Evolutionary conservation across 2,329 filamentous ascomycete species (phyloP).

Genomic region (Pseudophaeomoniella oleicola): DNA sequence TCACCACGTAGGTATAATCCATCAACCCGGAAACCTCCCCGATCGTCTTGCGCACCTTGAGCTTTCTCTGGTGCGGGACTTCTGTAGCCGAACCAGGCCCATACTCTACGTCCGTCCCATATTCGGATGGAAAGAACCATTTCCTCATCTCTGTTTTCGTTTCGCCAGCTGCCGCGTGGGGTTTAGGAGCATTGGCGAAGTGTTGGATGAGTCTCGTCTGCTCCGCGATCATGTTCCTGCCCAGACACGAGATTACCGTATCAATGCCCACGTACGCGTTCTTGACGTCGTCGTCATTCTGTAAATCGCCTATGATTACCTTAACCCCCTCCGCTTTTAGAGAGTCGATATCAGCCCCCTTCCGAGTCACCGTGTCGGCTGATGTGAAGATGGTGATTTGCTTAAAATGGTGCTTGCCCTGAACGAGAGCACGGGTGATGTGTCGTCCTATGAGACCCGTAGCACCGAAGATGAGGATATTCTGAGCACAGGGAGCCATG

Average conservation of each 20-base stretch:
- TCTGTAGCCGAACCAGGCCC: constrained; percentile 41
- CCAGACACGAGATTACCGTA: constrained; percentile 51
- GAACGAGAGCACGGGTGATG: constrained; percentile 35
- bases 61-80: constrained; percentile 54
- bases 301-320: constrained; percentile 41
- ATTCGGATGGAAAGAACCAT: constrained; percentile 55
- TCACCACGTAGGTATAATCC: constrained; percentile 53
- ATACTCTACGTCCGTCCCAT: constrained; percentile 52
- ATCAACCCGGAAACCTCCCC: constrained; percentile 24
- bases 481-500: no score
- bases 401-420: constrained; percentile 28
- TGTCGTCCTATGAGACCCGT: constrained; percentile 37
- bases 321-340: constrained; percentile 34
- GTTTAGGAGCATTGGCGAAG: constrained; percentile 29
- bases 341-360: constrained; percentile 32
- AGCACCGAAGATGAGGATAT: constrained; percentile 38
- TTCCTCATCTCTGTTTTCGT: constrained; percentile 37
- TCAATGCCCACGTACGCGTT: constrained; percentile 46
- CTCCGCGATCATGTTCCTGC: constrained; percentile 44
- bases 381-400: constrained; percentile 45
- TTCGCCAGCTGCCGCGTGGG: constrained; percentile 29
- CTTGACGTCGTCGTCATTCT: constrained; percentile 35
- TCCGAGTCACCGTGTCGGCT: constrained; percentile 32
- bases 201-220: constrained; percentile 49
- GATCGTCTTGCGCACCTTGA: constrained; percentile 50